Conservation (phyloP, 1,284 basidiomycete species). For the Amylostereum areolatum region DNA sequence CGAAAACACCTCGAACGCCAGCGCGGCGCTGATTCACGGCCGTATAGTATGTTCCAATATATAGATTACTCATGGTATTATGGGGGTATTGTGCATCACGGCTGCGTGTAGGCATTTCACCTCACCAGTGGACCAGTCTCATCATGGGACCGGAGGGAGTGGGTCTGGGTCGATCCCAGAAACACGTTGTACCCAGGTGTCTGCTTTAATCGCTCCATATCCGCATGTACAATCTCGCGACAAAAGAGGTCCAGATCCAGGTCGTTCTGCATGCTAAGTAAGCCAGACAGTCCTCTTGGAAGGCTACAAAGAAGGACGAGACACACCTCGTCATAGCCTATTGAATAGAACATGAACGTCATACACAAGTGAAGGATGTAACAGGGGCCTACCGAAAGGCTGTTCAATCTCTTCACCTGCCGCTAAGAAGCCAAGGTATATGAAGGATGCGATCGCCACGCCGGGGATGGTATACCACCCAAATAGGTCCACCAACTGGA, state of each 20-base stretch:
- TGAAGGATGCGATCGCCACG: slow-evolving; percentile 55
- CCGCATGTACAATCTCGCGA: slow-evolving; percentile 42
- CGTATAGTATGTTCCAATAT: no score
- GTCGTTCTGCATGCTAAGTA: slow-evolving; percentile 40
- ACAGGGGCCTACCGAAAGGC: slow-evolving; percentile 45
- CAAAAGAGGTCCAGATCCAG: slow-evolving; percentile 60
- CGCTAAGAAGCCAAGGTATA: slow-evolving; percentile 60
- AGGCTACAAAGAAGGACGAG: neutral
- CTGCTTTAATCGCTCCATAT: slow-evolving; percentile 42
- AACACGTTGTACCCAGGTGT: slow-evolving; percentile 44
- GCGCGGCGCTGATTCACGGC: no score
- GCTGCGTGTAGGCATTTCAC: no score
- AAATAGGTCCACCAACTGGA: slow-evolving; percentile 56
- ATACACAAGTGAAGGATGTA: neutral
- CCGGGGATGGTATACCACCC: slow-evolving; percentile 55
- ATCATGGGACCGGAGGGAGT: no score
- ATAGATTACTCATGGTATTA: no score
- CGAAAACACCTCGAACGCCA: no score
- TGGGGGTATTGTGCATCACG: no score
- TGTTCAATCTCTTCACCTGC: slow-evolving; percentile 67
- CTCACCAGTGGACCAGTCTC: no score
- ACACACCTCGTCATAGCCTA: slow-evolving; percentile 52
- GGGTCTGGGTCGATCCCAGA: slow-evolving; percentile 20
- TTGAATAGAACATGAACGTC: neutral
- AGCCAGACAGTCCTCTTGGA: neutral